Evolutionary conservation across 306 rosid species (phyloP), one percentile per base, ranked within the genome.

Genomic region (Castanea mollissima): DNA sequence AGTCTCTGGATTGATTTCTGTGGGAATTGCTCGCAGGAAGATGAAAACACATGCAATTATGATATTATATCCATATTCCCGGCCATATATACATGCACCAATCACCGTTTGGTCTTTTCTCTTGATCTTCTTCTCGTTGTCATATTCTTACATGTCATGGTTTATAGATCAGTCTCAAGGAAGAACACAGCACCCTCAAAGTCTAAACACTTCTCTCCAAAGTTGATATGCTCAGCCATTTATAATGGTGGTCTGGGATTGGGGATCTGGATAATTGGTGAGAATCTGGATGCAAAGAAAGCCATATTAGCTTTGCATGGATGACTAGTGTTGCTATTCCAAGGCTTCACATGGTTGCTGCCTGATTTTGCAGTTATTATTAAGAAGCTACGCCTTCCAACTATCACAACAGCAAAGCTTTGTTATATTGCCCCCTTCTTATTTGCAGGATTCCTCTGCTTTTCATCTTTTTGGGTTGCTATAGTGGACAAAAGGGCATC

Each of bases 321-420:
- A 18, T 78, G 77, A 83, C 72, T 83, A 59, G 59, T 64, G 5
- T 41, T 34, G 38, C 18, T 52, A 5, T 20, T 78, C 35, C 83
- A 78, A 35, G 86, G 86, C 58, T 69, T 74, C 16, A 52, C 74
- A 14, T 83, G 80, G 83, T 25, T 83, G 82, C 34, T 29, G 69
- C 59, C 78, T 13, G 32, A 49, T 35, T 35, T 52, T 21, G 49
- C 32, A 27, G 41, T 74, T 57, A 59, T 70, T 52, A 46, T 73
- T n/a, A 18, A 21, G 59, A 83, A 74, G 65, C 55, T 51, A 55
- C 54, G 55, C 20, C 68, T 11, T 59, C 77, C 35, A 52, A n/a
- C 58, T n/a, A 5, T 4, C 6, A 49, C 54, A 46, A 19, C 16
- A 12, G 54, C 23, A 0, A 25, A 57, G 71, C 12, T 31, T 11